A percentile compares a stretch with the other conserved stretches of the same genome.
phyloP scores from a whole-genome alignment of 2,329 filamentous ascomycete genomes.

The Beauveria sp. region DNA sequence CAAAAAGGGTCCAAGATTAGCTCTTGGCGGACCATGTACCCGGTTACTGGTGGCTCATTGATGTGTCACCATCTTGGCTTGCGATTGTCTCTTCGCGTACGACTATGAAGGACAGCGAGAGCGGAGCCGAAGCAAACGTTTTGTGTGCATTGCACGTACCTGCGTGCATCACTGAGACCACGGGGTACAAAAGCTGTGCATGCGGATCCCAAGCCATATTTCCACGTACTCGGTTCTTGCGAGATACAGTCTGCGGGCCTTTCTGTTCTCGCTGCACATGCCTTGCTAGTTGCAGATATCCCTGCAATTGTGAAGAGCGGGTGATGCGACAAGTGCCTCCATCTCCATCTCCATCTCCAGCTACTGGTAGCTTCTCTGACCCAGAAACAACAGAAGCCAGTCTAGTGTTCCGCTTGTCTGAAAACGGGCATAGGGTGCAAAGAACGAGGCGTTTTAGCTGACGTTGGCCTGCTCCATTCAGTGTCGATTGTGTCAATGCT shows the following conservation, averaged over 20 bases:
- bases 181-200: neutral
- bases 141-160: neutral
- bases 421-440: neutral
- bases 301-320: neutral
- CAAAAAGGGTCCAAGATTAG: neutral
- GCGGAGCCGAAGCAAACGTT: neutral
- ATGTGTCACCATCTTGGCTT: neutral
- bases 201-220: constrained; percentile 9
- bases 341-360: neutral
- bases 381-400: neutral
- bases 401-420: neutral
- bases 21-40: neutral
- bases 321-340: neutral
- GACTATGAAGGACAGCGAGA: too few species aligned
- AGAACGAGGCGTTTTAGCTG: neutral
- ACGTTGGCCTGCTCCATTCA: neutral
- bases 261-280: neutral
- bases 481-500: neutral
- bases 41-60: neutral
- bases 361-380: neutral
- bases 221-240: constrained; percentile 4
- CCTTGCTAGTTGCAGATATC: neutral
- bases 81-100: neutral
- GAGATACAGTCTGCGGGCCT: neutral
- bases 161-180: neutral